phyloP scores from a whole-genome alignment of 2,329 filamentous ascomycete species.

The Scytalidium sp. region DNA sequence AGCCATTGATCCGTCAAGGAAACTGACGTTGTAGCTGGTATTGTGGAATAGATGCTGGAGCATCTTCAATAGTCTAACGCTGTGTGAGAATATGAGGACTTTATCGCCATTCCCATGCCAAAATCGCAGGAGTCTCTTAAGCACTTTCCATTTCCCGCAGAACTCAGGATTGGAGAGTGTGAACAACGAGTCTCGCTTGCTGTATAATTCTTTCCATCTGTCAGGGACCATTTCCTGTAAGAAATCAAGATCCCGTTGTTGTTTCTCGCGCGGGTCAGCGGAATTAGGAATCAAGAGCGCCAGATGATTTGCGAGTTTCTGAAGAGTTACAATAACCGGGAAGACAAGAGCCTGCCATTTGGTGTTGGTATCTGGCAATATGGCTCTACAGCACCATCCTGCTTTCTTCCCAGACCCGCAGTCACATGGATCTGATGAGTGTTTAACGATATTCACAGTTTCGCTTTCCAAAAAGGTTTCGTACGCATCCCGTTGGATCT shows the following conservation, averaged over 20 bases:
- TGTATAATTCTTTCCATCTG: conserved; percentile 71
- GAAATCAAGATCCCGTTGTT: conserved; percentile 71
- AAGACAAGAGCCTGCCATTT: conserved; percentile 71
- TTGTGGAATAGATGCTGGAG: conserved; percentile 81
- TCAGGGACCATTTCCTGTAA: conserved; percentile 74
- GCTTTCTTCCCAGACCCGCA: conserved; percentile 67
- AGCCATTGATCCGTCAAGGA: conserved; percentile 79
- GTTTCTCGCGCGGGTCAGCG: conserved; percentile 66
- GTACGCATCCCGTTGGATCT: conserved; percentile 78
- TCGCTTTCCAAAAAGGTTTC: conserved; percentile 74
- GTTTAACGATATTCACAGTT: conserved; percentile 65
- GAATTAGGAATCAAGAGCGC: conserved; percentile 74
- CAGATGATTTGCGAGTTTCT: conserved; percentile 92
- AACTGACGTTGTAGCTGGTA: conserved; percentile 87
- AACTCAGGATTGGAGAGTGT: conserved; percentile 84
- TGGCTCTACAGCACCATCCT: conserved; percentile 76
- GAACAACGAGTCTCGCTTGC: conserved; percentile 72
- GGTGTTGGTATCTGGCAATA: conserved; percentile 41
- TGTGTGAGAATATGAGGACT: conserved; percentile 92
- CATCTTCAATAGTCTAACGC: conserved; percentile 79
- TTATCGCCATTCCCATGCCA: conserved; percentile 93
- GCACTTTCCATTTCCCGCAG: conserved; percentile 94
- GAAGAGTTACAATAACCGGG: conserved; percentile 75
- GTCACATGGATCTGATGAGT: conserved; percentile 63
- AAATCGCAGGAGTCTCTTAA: conserved; percentile 81